Percentiles rank a stretch among this genome's conserved stretches.
phyloP scores from a whole-genome alignment of 495 filamentous ascomycete species.

The Hyaloscypha bicolor region DNA sequence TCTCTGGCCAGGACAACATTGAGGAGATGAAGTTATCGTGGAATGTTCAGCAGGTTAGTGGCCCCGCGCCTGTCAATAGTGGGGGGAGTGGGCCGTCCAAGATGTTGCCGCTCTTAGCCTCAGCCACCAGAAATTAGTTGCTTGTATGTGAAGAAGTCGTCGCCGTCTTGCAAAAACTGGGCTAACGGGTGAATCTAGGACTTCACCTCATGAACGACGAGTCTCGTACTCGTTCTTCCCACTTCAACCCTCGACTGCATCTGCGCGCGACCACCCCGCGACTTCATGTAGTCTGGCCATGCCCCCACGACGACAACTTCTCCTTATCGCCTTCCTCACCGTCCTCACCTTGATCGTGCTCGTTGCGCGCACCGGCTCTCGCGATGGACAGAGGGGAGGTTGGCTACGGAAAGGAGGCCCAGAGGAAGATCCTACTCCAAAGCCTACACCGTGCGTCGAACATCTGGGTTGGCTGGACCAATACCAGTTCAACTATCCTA shows the following conservation, averaged over 20 bases:
- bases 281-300: constrained; percentile 29
- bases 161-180: not conserved
- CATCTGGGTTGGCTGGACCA: constrained; percentile 32
- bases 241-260: not conserved
- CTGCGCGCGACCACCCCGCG: not conserved
- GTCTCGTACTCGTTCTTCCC: not conserved
- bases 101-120: not conserved
- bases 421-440: constrained; percentile 7
- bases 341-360: constrained; percentile 22
- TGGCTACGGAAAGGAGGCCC: constrained; percentile 1
- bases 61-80: too few relatives aligned
- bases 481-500: constrained; percentile 29
- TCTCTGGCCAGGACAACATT: too few relatives aligned
- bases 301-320: constrained; percentile 20
- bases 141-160: not conserved
- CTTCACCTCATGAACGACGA: not conserved
- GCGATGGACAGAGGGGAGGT: not conserved
- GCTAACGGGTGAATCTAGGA: not conserved
- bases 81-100: too few relatives aligned
- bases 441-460: constrained; percentile 18
- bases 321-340: constrained; percentile 19
- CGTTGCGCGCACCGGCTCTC: constrained; percentile 1
- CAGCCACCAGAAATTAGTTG: not conserved
- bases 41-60: too few relatives aligned
- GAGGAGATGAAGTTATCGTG: too few relatives aligned